Base-by-base conservation (phyloP, 2,329 filamentous ascomycete species). In the Gyromitra esculenta region DNA sequence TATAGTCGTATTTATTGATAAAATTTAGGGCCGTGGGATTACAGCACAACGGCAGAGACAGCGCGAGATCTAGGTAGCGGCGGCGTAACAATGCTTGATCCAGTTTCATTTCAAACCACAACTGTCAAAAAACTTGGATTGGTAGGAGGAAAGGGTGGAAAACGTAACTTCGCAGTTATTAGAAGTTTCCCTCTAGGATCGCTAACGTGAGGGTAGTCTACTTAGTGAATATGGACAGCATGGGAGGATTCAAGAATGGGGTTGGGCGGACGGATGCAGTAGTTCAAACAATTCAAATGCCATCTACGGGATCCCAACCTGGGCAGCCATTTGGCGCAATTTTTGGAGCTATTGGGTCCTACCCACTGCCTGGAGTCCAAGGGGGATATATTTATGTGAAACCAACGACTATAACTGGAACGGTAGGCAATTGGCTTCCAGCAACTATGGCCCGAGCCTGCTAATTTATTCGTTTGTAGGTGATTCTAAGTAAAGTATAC, bases 361-460 rank as follows among this genome's bases (percentile, higher is more conserved):
- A 60, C 45, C 54, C 54, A 6, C 13, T 69, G 11, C 5, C 54
- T 9, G 31, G 54, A 7, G 18, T 11, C 5, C 66, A 48, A 37
- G 66, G 66, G 11, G 66, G 66, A 21, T 69, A 69, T 69, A 60
- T 69, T 48, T 69, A 69, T 37, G 66, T 60, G n/a, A 69, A 60
- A 39, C 52, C 54, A 25, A 50, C 54, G 37, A 45, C 63, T 13
- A 48, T 57, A 6, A 13, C 52, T 5, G 52, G 52, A 21, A 11
- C 39, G 6, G 66, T 56, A 18, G n/a, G 18, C 48, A 13, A 21
- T 50, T 67, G 3, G 11, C 31, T 50, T n/a, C 52, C 11, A 18
- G 15, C 25, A 1, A n/a, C 25, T 31, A 35, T 31, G 1, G 37
- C 9, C 11, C 31, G 9, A 39, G 13, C 15, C 18, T 18, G 39